These are phyloP conservation scores for Echinochloa phyllopogon DNA, from an alignment of 176 grass and related monocot species.

Conservation along the genomic window DNA sequence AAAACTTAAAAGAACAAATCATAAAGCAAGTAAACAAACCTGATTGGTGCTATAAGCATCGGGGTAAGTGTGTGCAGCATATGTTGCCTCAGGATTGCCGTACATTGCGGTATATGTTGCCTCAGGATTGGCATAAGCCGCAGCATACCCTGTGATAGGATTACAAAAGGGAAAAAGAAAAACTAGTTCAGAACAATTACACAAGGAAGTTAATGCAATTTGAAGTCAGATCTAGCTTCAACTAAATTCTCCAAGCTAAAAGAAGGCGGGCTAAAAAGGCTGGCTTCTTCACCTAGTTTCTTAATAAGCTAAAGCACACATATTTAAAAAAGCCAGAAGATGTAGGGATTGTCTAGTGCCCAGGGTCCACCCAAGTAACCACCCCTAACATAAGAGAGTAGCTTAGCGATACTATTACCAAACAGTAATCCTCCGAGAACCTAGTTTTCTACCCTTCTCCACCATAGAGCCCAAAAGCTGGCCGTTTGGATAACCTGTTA, in stretches of 20 bases:
- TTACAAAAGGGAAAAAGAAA: background rate
- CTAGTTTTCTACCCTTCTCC: background rate
- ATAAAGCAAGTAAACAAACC: conserved; percentile 47
- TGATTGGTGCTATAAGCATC: conserved; percentile 67
- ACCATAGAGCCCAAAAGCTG: background rate
- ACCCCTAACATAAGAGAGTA: background rate
- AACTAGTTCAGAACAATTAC: conserved; percentile 2
- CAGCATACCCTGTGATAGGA: conserved; percentile 62
- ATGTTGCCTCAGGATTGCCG: conserved; percentile 42
- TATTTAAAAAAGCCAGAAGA: background rate
- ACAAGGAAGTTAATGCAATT: conserved; percentile 20
- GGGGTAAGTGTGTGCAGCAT: conserved; percentile 42
- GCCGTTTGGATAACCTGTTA: background rate
- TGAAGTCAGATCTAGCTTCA: conserved; percentile 4
- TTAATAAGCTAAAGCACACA: background rate
- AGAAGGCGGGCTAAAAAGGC: background rate
- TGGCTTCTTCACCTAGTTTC: background rate
- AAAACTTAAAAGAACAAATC: conserved; percentile 3
- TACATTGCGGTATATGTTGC: conserved; percentile 39
- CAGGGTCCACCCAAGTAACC: background rate
- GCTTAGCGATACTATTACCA: background rate
- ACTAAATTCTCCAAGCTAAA: background rate
- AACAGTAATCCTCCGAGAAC: background rate
- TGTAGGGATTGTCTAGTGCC: background rate
- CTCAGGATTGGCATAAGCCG: conserved; percentile 47